Conservation (phyloP, 345 rosid species). For the Boechera retrofracta region DNA sequence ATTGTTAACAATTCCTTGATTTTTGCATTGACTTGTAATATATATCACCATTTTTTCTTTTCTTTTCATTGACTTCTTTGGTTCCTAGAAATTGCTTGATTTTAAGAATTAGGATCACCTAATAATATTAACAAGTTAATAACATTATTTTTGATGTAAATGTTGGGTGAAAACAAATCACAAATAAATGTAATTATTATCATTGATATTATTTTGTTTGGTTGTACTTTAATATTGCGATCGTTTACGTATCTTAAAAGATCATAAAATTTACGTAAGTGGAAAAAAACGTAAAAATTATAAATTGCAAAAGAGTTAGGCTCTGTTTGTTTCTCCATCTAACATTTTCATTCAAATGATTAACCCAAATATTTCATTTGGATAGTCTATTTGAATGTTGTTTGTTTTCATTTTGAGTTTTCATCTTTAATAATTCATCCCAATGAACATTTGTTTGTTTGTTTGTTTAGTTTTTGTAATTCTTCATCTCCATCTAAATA, state of each 20-base stretch:
- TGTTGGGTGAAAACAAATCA: not conserved
- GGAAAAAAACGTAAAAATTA: not conserved
- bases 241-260: not conserved
- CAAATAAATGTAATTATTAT: not conserved
- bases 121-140: not conserved
- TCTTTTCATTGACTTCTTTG: not conserved
- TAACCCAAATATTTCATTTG: too few species aligned
- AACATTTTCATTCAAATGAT: too few species aligned
- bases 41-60: not conserved
- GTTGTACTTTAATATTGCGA: not conserved
- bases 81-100: not conserved
- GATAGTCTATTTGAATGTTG: too few species aligned
- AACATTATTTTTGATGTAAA: not conserved
- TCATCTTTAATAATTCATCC: too few species aligned
- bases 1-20: not conserved
- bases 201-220: not conserved
- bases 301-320: not conserved
- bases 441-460: too few species aligned
- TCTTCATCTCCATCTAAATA: too few species aligned
- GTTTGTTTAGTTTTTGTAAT: too few species aligned
- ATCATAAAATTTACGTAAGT: not conserved
- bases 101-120: not conserved
- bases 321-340: too few species aligned
- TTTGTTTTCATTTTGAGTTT: too few species aligned
- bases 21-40: not conserved